These are phyloP conservation scores for Eucalyptus marginata DNA, from an alignment of 345 rosid species.

Conservation along the genomic window DNA sequence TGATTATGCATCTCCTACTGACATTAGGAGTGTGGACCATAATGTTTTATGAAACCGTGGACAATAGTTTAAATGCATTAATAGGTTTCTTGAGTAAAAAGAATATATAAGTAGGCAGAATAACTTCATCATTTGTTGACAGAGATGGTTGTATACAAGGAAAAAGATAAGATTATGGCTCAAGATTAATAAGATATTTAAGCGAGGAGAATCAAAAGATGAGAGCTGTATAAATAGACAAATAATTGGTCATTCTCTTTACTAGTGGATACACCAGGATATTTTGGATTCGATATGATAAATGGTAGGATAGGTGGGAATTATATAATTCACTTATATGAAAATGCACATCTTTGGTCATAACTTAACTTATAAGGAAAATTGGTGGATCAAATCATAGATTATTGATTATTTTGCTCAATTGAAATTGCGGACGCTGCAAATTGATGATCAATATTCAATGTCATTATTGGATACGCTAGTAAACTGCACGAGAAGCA, in stretches of 20 bases:
- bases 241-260: not conserved
- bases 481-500: too few species aligned
- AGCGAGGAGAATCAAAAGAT: not conserved
- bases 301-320: not conserved
- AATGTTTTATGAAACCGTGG: not conserved
- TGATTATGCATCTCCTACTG: not conserved
- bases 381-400: too few species aligned
- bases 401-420: too few species aligned
- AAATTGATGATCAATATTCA: too few species aligned
- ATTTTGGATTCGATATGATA: not conserved
- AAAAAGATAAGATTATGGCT: not conserved
- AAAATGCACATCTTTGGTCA: not conserved
- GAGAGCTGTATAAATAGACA: not conserved
- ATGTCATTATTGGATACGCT: too few species aligned
- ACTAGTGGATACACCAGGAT: not conserved
- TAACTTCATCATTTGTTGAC: not conserved
- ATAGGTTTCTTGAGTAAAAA: not conserved
- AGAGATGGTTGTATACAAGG: not conserved
- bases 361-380: not conserved
- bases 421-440: too few species aligned
- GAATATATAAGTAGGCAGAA: not conserved
- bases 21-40: not conserved
- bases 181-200: not conserved
- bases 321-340: too few species aligned
- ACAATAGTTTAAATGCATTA: not conserved